phyloP scores from a whole-genome alignment of 306 rosid species.

The Dryas octopetala region DNA sequence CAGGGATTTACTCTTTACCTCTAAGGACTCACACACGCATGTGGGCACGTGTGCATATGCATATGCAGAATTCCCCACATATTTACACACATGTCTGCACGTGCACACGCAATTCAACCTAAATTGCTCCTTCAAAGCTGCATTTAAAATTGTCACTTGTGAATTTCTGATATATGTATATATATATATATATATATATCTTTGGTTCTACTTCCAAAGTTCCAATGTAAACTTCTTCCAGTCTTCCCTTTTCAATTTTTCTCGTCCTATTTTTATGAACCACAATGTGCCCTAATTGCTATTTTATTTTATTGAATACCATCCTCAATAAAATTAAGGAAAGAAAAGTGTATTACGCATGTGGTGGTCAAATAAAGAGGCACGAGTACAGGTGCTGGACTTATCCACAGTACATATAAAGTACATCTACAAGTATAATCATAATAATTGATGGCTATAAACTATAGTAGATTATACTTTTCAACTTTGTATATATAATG shows the following conservation, averaged over 20 bases:
- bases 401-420: constrained; percentile 9
- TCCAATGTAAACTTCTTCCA: constrained; percentile 7
- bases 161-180: background rate
- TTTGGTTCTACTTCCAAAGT: constrained; percentile 38
- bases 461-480: background rate
- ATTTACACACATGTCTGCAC: constrained; percentile 83
- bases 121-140: constrained; percentile 20
- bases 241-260: background rate
- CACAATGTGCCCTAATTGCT: constrained; percentile 20
- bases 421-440: background rate
- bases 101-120: constrained; percentile 85
- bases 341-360: constrained; percentile 21
- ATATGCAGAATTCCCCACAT: constrained; percentile 67
- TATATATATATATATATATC: background rate
- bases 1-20: constrained; percentile 23
- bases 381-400: constrained; percentile 20
- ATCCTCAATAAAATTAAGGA: background rate
- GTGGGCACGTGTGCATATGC: constrained; percentile 76
- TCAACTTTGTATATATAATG: background rate
- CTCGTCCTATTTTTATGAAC: background rate
- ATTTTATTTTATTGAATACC: background rate
- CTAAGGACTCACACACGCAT: constrained; percentile 49
- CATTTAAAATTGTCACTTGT: constrained; percentile 22
- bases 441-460: background rate
- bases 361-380: constrained; percentile 40